These are phyloP conservation scores for Sporormia fimetaria DNA, from an alignment of 495 filamentous ascomycete species.

Conservation along the genomic window DNA sequence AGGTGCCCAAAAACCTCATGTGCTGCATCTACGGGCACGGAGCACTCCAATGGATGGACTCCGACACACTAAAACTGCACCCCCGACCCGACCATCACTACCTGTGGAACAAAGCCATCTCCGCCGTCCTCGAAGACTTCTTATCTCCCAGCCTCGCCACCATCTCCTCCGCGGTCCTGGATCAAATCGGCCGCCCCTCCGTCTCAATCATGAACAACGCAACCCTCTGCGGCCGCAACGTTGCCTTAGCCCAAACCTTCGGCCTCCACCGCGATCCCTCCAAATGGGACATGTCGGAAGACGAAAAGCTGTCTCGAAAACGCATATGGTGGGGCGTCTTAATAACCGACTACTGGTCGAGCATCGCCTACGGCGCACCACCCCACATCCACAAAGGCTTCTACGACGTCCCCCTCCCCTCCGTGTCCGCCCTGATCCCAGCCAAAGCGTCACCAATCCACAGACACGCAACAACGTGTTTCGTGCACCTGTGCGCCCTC, in stretches of 20 bases:
- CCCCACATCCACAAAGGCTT: conserved; percentile 26
- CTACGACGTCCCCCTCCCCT: conserved; percentile 45
- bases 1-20: conserved; percentile 42
- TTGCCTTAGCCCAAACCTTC: conserved; percentile 17
- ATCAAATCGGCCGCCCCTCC: conserved; percentile 16
- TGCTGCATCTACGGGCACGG: conserved; percentile 42
- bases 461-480: conserved; percentile 38
- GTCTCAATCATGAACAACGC: conserved; percentile 14
- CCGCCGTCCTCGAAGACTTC: conserved; percentile 14
- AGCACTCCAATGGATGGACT: conserved; percentile 12
- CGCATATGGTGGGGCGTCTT: conserved; percentile 20
- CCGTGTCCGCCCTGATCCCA: conserved; percentile 32
- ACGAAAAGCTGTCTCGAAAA: conserved; percentile 13
- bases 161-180: conserved; percentile 9
- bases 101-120: conserved; percentile 18
- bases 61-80: conserved; percentile 15
- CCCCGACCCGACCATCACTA: conserved; percentile 14
- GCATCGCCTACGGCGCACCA: conserved; percentile 14
- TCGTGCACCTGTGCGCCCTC: conserved; percentile 42
- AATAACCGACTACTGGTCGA: conserved; percentile 20
- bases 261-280: conserved; percentile 20
- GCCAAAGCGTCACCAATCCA: conserved; percentile 12
- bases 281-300: conserved; percentile 11
- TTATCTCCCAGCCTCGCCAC: conserved; percentile 13
- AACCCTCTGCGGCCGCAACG: conserved; percentile 13